phyloP scores from a whole-genome alignment of 495 filamentous ascomycete genomes.

The Sabuloglossum arenarium region DNA sequence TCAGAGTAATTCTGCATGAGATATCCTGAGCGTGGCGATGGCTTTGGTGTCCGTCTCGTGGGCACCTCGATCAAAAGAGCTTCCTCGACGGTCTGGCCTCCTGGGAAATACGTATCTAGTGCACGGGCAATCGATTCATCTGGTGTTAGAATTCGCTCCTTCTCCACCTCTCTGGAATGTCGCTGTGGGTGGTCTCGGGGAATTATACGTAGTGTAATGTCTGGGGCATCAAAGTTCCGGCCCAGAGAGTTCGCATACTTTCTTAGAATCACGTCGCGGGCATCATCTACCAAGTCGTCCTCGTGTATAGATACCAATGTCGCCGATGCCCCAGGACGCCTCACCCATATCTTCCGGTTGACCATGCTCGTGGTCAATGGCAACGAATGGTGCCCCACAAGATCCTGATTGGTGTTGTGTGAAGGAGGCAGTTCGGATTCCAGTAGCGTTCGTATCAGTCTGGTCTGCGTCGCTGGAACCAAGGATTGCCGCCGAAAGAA shows the following conservation, averaged over 20 bases:
- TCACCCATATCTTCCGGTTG: slow-evolving; percentile 85
- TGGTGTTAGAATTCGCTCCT: slow-evolving; percentile 54
- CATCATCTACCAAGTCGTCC: slow-evolving; percentile 86
- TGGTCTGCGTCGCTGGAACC: slow-evolving; percentile 23
- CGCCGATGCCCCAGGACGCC: slow-evolving; percentile 59
- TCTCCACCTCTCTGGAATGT: slow-evolving; percentile 19
- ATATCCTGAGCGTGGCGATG: slow-evolving; percentile 39
- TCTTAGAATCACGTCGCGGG: slow-evolving; percentile 73
- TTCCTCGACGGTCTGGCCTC: slow-evolving; percentile 76
- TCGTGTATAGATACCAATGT: slow-evolving; percentile 70
- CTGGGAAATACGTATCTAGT: slow-evolving; percentile 71
- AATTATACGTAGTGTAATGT: slow-evolving; percentile 48
- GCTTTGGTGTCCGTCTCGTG: slow-evolving; percentile 57
- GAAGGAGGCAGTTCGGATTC: slow-evolving; percentile 4
- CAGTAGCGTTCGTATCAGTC: slow-evolving; percentile 18
- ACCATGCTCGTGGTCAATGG: slow-evolving; percentile 28
- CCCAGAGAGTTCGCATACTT: slow-evolving; percentile 92
- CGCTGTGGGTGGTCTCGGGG: slow-evolving; percentile 23
- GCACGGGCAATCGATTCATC: slow-evolving; percentile 67
- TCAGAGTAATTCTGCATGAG: slow-evolving; percentile 37
- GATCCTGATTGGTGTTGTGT: slow-evolving; percentile 1
- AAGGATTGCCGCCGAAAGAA: slow-evolving; percentile 28
- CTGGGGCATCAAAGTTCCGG: slow-evolving; percentile 70
- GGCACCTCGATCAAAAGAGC: slow-evolving; percentile 84
- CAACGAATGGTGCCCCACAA: slow-evolving; percentile 10